Percentiles rank a stretch among this genome's conserved stretches.
These are phyloP conservation scores for Acephala macrosclerotiorum DNA, from an alignment of 2,329 filamentous ascomycete species.

Conservation along the genomic window DNA sequence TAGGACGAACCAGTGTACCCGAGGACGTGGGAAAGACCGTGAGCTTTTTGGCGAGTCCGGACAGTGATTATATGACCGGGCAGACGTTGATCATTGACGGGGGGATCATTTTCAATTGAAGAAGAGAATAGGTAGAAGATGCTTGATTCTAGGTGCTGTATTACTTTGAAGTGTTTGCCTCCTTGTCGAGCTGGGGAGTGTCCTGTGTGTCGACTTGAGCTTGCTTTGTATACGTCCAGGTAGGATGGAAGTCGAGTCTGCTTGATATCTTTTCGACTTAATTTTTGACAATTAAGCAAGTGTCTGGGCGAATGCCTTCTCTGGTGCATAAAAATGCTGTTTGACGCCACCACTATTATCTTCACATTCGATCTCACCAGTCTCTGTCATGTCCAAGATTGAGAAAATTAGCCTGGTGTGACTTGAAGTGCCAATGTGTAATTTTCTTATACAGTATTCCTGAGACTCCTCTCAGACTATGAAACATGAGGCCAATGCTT, in stretches of 20 bases:
- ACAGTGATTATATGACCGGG: slow-evolving; percentile 70
- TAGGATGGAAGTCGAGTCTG: background rate
- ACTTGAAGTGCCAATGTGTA: too few relatives aligned
- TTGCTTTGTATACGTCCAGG: background rate
- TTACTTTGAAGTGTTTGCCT: background rate
- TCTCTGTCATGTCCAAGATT: background rate
- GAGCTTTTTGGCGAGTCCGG: slow-evolving; percentile 64
- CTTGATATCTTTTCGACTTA: background rate
- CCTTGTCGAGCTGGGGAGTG: too few relatives aligned
- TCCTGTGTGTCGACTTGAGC: too few relatives aligned
- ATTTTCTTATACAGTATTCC: too few relatives aligned
- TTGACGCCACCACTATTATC: too few relatives aligned
- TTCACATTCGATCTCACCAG: too few relatives aligned
- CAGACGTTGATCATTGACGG: slow-evolving; percentile 66
- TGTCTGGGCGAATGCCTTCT: background rate
- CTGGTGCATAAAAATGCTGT: too few relatives aligned
- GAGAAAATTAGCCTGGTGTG: background rate
- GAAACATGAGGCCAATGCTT: too few relatives aligned
- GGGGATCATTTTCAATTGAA: slow-evolving; percentile 34
- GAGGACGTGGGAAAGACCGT: slow-evolving; percentile 70
- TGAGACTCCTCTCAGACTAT: too few relatives aligned
- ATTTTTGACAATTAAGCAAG: background rate
- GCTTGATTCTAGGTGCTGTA: background rate
- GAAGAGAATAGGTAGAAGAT: background rate
- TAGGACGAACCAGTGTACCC: slow-evolving; percentile 64